Base-by-base conservation (phyloP, 2,329 filamentous ascomycete species). In the Neophaeococcomyces aloes region DNA sequence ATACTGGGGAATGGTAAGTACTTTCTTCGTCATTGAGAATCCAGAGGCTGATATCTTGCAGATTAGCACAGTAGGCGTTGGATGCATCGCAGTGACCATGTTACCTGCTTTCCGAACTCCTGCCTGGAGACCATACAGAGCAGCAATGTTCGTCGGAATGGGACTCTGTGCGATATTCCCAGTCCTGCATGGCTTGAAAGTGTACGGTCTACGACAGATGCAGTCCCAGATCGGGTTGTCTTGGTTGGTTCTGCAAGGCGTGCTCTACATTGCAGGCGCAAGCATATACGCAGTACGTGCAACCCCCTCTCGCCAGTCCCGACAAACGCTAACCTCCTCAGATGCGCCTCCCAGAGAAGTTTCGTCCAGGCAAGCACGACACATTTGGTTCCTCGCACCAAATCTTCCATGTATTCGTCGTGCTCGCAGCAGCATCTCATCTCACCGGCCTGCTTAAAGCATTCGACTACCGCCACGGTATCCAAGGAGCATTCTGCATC, bases 351-450 rank as follows among this genome's bases (percentile, higher is more conserved):
- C 91, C 91, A 0, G 91, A 98, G 66, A 74, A 86, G 47, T 77
- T 74, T 57, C 75, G 68, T 34, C 91, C 89, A 0, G 85, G 86
- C 1, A 69, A 63, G 6, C 95, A 89, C 58, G 91, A 98, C 64
- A 84, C 95, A 40, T 84, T 84, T 76, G 89, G 91, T 29, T 87
- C 81, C 59, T 94, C 86, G 15, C 91, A 98, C 64, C 91, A 98
- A 66, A 83, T 98, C 51, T 98, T 98, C 62, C 91, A 98, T 66
- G 69, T 94, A 30, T 74, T 91, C 51, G 88, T 98, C 21, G 70
- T 96, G 13, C 63, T 87, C 48, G 91, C 91, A 0, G 89, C 86
- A 0, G 74, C 76, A 1, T 76, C 82, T 18, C 91, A 98, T 68
- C 68, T 96, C 47, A 79, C 79, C 41, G 88, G 85, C 38, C 73